These are phyloP conservation scores for Avena sativa DNA, from an alignment of 176 grass and related monocot genomes.

Conservation along the genomic window DNA sequence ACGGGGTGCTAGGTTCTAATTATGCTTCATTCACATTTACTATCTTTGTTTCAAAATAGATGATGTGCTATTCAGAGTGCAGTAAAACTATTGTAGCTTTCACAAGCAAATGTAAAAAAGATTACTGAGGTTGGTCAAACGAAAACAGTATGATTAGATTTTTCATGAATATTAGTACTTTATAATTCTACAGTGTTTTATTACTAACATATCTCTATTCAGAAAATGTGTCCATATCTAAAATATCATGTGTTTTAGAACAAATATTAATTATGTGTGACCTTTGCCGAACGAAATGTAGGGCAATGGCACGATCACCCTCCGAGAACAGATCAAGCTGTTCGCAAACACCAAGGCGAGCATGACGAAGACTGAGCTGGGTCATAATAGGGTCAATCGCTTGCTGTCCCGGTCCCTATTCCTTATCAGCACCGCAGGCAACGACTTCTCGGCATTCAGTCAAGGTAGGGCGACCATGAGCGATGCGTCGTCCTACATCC, in stretches of 20 bases:
- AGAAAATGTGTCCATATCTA: background rate
- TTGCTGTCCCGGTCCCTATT: constrained; percentile 33
- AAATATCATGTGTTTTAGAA: background rate
- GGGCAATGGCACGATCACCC: constrained; percentile 48
- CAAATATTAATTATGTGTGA: background rate
- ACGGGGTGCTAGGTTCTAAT: background rate
- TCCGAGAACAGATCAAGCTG: constrained; percentile 26
- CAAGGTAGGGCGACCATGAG: background rate
- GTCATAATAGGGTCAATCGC: background rate
- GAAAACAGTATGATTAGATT: background rate
- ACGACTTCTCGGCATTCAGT: constrained; percentile 32
- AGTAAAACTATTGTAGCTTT: background rate
- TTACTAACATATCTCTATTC: background rate
- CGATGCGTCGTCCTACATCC: constrained; percentile 16
- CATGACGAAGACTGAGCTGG: background rate
- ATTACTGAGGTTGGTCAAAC: background rate
- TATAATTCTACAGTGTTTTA: background rate
- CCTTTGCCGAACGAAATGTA: background rate
- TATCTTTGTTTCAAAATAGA: background rate
- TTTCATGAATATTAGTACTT: background rate
- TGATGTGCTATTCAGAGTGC: background rate
- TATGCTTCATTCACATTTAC: background rate
- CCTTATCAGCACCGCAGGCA: constrained; percentile 43
- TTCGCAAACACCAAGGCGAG: constrained; percentile 15
- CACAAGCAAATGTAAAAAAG: background rate